Base-by-base conservation (phyloP, 768 basidiomycete genomes). In the Boletus sp. region DNA sequence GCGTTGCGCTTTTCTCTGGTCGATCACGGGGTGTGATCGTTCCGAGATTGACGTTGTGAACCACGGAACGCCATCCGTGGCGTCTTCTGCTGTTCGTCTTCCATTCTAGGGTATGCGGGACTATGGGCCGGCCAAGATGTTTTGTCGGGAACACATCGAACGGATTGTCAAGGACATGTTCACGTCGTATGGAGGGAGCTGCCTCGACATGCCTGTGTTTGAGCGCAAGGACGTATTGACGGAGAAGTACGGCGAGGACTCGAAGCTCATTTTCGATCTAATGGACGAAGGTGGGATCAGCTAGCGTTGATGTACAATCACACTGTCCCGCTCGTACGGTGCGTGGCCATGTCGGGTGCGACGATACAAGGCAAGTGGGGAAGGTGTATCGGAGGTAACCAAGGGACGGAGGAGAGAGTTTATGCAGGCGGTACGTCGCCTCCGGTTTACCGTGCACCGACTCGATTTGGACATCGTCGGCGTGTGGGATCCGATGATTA, bases 331-430 rank as follows among this genome's bases (percentile, higher is more conserved):
- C 87, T 99, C 40, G 96, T 95, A 20, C 79, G 96, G 35, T 95
- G 92, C 73, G 78, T 98, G 17, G 95, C 96, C 32, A 98, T 99
- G 94, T 85, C 85, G 58, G 90, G 92, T n/a, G 85, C 84, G n/a
- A 86, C 80, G 60, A 76, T 81, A 7, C 85, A 86, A 63, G 77
- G 86, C 60, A 98, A 72, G 87, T 99, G 50, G 94, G 94, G n/a
- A 99, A 98, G 76, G 96, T 99, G n/a, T 99, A 98, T 73, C 79
- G 97, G 59, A 77, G 97, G 68, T 74, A 93, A 88, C 61, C 30
- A 99, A 99, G 77, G 96, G 96, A 1, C 81, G 96, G 30, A 97
- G 98, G 94, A 84, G 96, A 58, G 96, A 99, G 76, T 99, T 99
- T 68, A 92, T 90, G 66, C 96, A 99, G 74, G 97, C 96, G 61